A percentile compares a stretch with the other conserved stretches of the same genome.
phyloP scores from a whole-genome alignment of 768 basidiomycete genomes.

The Austroboletus eburneus region DNA sequence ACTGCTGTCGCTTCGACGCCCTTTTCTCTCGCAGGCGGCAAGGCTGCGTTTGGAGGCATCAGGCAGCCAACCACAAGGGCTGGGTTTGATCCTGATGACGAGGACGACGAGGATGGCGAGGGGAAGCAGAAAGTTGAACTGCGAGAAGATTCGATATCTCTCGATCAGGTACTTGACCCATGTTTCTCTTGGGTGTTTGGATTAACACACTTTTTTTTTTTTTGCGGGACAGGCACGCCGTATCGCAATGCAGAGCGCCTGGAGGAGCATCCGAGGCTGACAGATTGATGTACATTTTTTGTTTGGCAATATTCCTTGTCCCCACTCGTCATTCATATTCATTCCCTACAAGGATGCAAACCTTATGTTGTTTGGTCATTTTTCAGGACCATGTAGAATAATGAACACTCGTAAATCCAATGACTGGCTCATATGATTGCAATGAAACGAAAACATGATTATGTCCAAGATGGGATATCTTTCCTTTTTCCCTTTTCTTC shows the following conservation, averaged over 20 bases:
- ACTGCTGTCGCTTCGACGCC: conserved; percentile 81
- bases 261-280: conserved; percentile 66
- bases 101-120: conserved; percentile 65
- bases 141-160: conserved; percentile 78
- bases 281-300: conserved; percentile 5
- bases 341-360: conserved; percentile 2
- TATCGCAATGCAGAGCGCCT: conserved; percentile 87
- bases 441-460: not conserved
- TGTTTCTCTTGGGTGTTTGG: not conserved
- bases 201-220: conserved; percentile 10
- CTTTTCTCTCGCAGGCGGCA: conserved; percentile 72
- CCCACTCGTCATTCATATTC: conserved; percentile 3
- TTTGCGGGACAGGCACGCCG: conserved; percentile 56
- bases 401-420: conserved; percentile 11
- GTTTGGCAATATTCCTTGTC: not conserved
- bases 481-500: conserved; percentile 24
- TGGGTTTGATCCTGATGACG: conserved; percentile 58
- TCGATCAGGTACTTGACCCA: conserved; percentile 72
- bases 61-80: conserved; percentile 38
- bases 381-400: conserved; percentile 26
- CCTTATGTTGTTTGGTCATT: conserved; percentile 9
- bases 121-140: conserved; percentile 73
- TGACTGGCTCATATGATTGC: conserved; percentile 5
- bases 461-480: conserved; percentile 12
- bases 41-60: conserved; percentile 82